phyloP scores from a whole-genome alignment of 75 land plant genomes.

The Isoetes taiwanensis region DNA sequence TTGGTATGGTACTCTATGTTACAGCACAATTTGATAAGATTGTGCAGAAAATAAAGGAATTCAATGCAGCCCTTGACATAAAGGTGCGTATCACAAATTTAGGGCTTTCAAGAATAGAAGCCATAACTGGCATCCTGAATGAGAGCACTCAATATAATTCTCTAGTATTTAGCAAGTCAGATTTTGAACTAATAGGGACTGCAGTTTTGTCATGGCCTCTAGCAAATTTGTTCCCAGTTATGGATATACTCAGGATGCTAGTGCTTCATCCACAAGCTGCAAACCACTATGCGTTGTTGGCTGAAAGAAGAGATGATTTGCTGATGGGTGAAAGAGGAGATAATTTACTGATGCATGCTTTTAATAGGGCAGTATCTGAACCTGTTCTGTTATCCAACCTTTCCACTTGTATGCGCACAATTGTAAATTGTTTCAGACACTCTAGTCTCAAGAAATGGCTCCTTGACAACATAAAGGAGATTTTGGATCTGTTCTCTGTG shows the following conservation, averaged over 20 bases:
- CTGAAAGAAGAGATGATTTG: too few relatives aligned
- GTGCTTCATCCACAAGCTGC: constrained; percentile 85
- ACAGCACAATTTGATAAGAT: constrained; percentile 84
- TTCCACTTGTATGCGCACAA: constrained; percentile 44
- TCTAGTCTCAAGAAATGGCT: constrained; percentile 48
- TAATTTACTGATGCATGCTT: constrained; percentile 35
- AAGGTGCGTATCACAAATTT: too few relatives aligned
- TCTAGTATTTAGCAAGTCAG: constrained; percentile 58
- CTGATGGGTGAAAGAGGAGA: too few relatives aligned
- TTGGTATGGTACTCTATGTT: constrained; percentile 83
- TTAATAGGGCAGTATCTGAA: constrained; percentile 32
- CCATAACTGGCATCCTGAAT: constrained; percentile 48
- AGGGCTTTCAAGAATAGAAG: constrained; percentile 45
- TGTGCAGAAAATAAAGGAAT: constrained; percentile 54
- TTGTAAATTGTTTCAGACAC: constrained; percentile 60
- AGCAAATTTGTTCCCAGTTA: constrained; percentile 25
- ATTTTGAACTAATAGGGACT: constrained; percentile 44
- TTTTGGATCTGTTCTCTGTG: constrained; percentile 75
- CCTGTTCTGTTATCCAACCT: constrained; percentile 54
- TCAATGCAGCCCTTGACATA: constrained; percentile 53
- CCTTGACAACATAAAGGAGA: constrained; percentile 45
- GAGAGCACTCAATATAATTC: constrained; percentile 69
- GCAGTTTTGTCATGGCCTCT: constrained; percentile 63
- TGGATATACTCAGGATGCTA: constrained; percentile 62
- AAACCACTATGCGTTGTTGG: constrained; percentile 30